These are phyloP conservation scores for Lentinula raphanica DNA, from an alignment of 768 basidiomycete genomes.

Conservation along the genomic window DNA sequence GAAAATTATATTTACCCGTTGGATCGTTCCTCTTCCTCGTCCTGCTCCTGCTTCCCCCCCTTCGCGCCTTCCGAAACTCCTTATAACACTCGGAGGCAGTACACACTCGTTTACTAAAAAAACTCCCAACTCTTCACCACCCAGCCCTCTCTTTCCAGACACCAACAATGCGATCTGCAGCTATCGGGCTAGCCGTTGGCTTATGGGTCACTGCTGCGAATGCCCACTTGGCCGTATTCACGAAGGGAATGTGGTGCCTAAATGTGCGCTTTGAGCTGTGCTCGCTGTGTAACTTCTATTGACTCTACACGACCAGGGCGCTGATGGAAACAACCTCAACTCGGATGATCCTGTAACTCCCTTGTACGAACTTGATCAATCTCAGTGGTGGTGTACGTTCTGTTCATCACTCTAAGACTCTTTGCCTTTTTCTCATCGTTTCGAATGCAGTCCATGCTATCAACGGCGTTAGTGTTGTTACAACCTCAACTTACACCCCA, in stretches of 20 bases:
- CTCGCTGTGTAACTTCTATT: neutral
- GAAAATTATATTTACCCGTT: neutral
- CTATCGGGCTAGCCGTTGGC: neutral
- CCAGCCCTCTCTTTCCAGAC: neutral
- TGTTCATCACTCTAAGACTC: neutral
- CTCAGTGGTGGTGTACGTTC: constrained; percentile 9
- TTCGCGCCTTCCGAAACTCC: neutral
- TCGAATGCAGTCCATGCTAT: neutral
- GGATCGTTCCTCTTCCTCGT: neutral
- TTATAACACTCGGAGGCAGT: neutral
- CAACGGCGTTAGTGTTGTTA: neutral
- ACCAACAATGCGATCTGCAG: constrained; percentile 1
- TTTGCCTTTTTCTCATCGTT: neutral
- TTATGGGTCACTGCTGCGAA: constrained; percentile 12
- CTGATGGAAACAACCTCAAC: constrained; percentile 4
- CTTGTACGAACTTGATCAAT: constrained; percentile 2
- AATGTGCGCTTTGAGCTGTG: constrained; percentile 5
- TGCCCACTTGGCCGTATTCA: constrained; percentile 12
- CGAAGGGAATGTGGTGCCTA: constrained; percentile 11
- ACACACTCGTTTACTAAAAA: constrained; percentile 1
- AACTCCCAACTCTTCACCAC: neutral
- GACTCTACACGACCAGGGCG: neutral
- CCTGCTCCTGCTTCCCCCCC: neutral
- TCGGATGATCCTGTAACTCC: constrained; percentile 5
- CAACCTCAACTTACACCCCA: neutral